Evolutionary conservation across 345 rosid genomes (phyloP).

Genomic region (Noccaea bulbosa): DNA sequence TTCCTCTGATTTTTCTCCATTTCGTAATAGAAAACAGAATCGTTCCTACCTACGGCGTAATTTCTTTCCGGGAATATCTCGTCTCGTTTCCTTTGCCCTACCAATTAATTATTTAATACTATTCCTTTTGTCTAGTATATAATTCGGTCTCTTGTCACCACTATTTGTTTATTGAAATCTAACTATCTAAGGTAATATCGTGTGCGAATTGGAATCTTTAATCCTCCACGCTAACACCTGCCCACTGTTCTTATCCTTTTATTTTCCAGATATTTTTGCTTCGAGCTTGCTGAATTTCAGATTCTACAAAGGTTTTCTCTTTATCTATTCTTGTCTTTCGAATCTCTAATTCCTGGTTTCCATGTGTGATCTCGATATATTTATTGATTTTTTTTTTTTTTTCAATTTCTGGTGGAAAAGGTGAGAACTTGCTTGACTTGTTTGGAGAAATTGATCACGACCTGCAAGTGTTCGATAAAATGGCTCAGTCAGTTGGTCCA

Average conservation of each 20-base stretch:
- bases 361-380: background rate
- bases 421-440: slow-evolving; percentile 33
- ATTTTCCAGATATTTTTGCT: slow-evolving; percentile 28
- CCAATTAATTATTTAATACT: slow-evolving; percentile 24
- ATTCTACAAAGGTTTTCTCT: slow-evolving; percentile 27
- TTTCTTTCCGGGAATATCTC: slow-evolving; percentile 19
- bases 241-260: slow-evolving; percentile 39
- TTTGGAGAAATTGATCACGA: slow-evolving; percentile 32
- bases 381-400: background rate
- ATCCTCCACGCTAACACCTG: slow-evolving; percentile 55
- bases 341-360: slow-evolving; percentile 19
- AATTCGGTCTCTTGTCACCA: slow-evolving; percentile 21
- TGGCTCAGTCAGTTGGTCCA: slow-evolving; percentile 79
- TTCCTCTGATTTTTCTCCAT: slow-evolving; percentile 35
- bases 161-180: slow-evolving; percentile 36
- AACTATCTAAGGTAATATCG: slow-evolving; percentile 30
- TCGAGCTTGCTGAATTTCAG: slow-evolving; percentile 24
- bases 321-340: slow-evolving; percentile 6
- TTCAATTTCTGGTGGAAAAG: slow-evolving; percentile 26
- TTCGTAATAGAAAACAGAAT: slow-evolving; percentile 20
- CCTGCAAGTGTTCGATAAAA: slow-evolving; percentile 41
- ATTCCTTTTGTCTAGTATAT: slow-evolving; percentile 27
- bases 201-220: slow-evolving; percentile 42
- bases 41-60: slow-evolving; percentile 2
- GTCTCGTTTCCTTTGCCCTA: slow-evolving; percentile 21